phyloP scores from a whole-genome alignment of 202 grass and related monocot genomes.

The Miscanthus sacchariflorus region DNA sequence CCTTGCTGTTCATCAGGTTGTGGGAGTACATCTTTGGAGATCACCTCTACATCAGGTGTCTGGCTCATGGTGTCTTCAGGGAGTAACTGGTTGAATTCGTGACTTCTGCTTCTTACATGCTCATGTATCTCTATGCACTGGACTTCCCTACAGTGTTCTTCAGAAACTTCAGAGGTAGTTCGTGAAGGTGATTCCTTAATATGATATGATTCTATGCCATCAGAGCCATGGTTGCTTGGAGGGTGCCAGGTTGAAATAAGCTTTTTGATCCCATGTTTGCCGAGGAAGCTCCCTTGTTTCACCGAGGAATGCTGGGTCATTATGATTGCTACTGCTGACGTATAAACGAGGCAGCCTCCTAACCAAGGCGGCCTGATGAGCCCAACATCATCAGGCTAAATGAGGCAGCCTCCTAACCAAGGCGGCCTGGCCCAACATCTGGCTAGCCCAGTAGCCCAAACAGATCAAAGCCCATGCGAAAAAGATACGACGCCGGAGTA shows the following conservation, averaged over 20 bases:
- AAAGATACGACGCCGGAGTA: no score
- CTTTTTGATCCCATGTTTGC: constrained; percentile 46
- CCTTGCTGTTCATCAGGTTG: constrained; percentile 42
- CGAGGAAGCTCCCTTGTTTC: constrained; percentile 41
- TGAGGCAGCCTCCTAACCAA: background rate
- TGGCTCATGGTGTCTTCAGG: constrained; percentile 54
- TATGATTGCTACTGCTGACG: constrained; percentile 46
- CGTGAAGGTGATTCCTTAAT: constrained; percentile 41
- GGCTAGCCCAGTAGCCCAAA: no score
- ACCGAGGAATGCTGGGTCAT: constrained; percentile 34
- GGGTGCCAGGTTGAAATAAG: constrained; percentile 51
- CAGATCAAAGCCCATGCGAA: no score
- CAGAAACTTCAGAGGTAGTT: constrained; percentile 59
- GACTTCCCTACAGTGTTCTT: constrained; percentile 92
- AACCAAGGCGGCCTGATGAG: no score
- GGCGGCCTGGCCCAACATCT: no score
- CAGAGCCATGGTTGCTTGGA: constrained; percentile 59
- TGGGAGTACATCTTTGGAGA: constrained; percentile 34
- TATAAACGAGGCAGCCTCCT: constrained; percentile 39
- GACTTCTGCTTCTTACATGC: constrained; percentile 46
- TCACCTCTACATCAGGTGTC: constrained; percentile 54
- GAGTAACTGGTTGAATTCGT: constrained; percentile 52
- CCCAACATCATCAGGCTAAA: background rate
- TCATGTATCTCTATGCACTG: constrained; percentile 82
- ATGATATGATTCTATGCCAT: constrained; percentile 54